Evolutionary conservation across 129 eudicot genomes (phyloP).

Genomic region (Scalesia atractyloides): DNA sequence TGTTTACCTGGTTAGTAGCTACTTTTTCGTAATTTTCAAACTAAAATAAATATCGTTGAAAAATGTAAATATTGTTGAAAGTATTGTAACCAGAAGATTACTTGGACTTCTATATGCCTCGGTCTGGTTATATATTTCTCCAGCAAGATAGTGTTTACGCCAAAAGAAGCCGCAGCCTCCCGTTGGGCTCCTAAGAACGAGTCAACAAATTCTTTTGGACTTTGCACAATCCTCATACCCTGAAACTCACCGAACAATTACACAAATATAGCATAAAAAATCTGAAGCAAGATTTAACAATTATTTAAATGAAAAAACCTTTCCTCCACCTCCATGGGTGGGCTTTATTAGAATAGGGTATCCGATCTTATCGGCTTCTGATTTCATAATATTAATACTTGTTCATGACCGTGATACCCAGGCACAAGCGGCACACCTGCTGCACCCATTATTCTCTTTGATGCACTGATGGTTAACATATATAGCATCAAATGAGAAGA

Average conservation of each 20-base stretch:
- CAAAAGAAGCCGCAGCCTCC: constrained; percentile 98
- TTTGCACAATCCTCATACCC: constrained; percentile 99
- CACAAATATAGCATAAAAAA: not conserved
- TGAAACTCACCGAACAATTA: constrained; percentile 31
- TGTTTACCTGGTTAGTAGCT: constrained; percentile 11
- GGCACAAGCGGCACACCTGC: constrained; percentile 99
- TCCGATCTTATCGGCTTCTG: constrained; percentile 94
- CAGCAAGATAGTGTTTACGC: constrained; percentile 77
- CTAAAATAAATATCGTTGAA: not conserved
- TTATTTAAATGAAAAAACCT: constrained; percentile 45
- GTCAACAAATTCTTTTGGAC: constrained; percentile 78
- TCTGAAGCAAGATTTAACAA: not conserved
- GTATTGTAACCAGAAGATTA: constrained; percentile 24
- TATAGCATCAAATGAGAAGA: constrained; percentile 23
- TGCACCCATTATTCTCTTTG: constrained; percentile 99
- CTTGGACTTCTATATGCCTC: constrained; percentile 99
- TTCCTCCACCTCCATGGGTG: constrained; percentile 99
- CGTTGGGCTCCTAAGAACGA: constrained; percentile 91
- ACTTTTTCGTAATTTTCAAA: not conserved
- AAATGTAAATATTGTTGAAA: not conserved
- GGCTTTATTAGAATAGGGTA: constrained; percentile 95
- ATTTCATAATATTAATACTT: constrained; percentile 84
- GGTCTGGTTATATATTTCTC: constrained; percentile 96
- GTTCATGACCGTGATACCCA: constrained; percentile 95
- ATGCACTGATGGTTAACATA: constrained; percentile 63